A percentile compares a stretch with the other conserved stretches of the same genome.
phyloP scores from a whole-genome alignment of 2,329 filamentous ascomycete species.

The Aspergillus alliaceus region DNA sequence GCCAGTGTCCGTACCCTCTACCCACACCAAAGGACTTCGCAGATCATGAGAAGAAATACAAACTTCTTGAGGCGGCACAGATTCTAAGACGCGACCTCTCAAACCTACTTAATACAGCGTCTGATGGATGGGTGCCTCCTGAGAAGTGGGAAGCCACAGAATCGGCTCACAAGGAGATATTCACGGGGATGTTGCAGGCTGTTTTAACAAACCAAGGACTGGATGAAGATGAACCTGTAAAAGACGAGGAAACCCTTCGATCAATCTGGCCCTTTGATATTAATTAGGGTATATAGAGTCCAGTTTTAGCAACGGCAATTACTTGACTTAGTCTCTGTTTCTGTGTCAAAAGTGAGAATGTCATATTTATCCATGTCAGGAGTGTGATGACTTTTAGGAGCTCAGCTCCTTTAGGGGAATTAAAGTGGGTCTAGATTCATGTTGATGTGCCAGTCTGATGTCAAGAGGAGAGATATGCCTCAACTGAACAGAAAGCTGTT shows the following conservation, averaged over 20 bases:
- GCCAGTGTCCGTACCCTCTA: constrained; percentile 31
- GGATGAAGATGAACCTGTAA: constrained; percentile 36
- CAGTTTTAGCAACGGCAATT: no score
- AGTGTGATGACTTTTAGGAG: no score
- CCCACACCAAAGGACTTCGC: constrained; percentile 27
- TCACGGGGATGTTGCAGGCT: constrained; percentile 31
- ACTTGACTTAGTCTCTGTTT: no score
- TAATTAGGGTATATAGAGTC: no score
- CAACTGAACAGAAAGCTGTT: no score
- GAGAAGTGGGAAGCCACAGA: constrained; percentile 35
- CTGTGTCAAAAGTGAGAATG: no score
- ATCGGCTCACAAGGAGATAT: constrained; percentile 30
- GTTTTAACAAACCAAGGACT: constrained; percentile 27
- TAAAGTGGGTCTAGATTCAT: no score
- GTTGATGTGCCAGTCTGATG: no score
- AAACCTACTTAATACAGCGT: constrained; percentile 30
- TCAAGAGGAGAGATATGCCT: no score
- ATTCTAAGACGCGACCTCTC: constrained; percentile 29
- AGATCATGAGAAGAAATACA: constrained; percentile 31
- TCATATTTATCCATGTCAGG: no score
- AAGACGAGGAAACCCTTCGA: constrained; percentile 30
- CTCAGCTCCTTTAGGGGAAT: no score
- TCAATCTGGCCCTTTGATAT: constrained; percentile 39
- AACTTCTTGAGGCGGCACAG: constrained; percentile 33
- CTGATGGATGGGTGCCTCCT: constrained; percentile 39